phyloP scores from a whole-genome alignment of 495 filamentous ascomycete species.

The Tuber brumale region DNA sequence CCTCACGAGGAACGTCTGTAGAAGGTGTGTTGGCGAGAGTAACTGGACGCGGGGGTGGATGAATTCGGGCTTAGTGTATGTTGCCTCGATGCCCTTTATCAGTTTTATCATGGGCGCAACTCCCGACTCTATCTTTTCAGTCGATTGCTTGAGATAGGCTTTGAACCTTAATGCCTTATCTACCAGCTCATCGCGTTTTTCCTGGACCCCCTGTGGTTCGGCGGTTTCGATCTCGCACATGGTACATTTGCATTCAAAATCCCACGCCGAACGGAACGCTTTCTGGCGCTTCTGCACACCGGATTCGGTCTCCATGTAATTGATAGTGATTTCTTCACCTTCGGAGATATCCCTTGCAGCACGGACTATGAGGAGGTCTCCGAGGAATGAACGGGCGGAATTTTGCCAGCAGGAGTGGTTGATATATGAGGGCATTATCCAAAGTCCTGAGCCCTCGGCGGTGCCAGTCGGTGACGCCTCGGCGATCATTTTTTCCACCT shows the following conservation, averaged over 20 bases:
- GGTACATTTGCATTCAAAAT: conserved; percentile 12
- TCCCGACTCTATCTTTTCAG: background rate
- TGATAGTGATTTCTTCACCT: conserved; percentile 12
- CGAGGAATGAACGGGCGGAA: conserved; percentile 18
- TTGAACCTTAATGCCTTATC: background rate
- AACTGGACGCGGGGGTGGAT: conserved; percentile 15
- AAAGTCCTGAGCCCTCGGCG: conserved; percentile 9
- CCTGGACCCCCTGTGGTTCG: conserved; percentile 5
- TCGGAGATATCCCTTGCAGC: conserved; percentile 17
- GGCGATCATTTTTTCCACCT: background rate
- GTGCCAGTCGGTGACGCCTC: background rate
- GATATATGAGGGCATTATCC: conserved; percentile 17
- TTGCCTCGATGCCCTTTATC: conserved; percentile 6
- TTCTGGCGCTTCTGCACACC: conserved; percentile 5
- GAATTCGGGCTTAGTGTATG: conserved; percentile 15
- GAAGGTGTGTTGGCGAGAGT: background rate
- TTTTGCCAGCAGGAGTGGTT: conserved; percentile 20
- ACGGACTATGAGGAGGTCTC: conserved; percentile 20
- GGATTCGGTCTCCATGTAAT: background rate
- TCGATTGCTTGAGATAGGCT: background rate
- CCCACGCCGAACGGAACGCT: background rate
- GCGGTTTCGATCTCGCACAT: conserved; percentile 11
- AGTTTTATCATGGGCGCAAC: background rate
- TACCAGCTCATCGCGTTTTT: background rate
- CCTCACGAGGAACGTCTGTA: background rate